phyloP scores from a whole-genome alignment of 106 monocot species.

The Acorus gramineus region DNA sequence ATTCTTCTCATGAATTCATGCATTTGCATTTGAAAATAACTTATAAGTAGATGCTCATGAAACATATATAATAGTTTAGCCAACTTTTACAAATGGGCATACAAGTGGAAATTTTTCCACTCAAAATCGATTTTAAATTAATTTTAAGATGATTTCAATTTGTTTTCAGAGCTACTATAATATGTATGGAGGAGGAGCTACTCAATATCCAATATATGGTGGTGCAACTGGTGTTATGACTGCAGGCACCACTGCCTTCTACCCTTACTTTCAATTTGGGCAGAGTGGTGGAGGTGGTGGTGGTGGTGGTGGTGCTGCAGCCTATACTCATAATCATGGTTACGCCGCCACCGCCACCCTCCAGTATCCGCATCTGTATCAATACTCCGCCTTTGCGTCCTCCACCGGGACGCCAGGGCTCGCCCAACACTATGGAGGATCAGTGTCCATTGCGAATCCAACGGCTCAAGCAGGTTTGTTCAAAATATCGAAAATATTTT shows the following conservation, averaged over 20 bases:
- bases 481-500: no score
- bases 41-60: no score
- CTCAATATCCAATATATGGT: conserved; percentile 40
- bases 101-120: background rate
- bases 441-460: conserved; percentile 46
- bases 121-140: background rate
- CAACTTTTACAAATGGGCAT: background rate
- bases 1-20: no score
- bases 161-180: conserved; percentile 35
- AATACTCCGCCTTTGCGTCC: conserved; percentile 36
- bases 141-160: background rate
- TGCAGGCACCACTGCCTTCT: conserved; percentile 23
- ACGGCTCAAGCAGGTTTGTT: conserved; percentile 57
- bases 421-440: conserved; percentile 40
- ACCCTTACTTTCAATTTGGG: conserved; percentile 42
- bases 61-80: no score
- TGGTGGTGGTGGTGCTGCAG: conserved; percentile 20
- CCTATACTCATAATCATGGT: conserved; percentile 31
- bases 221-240: conserved; percentile 28
- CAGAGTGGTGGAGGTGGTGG: conserved; percentile 23
- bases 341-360: conserved; percentile 18
- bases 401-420: conserved; percentile 41
- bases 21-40: no score
- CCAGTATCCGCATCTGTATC: conserved; percentile 56
- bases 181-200: conserved; percentile 27